Evolutionary conservation across 2,329 filamentous ascomycete species (phyloP).

Genomic region (Fusarium decemcellulare): DNA sequence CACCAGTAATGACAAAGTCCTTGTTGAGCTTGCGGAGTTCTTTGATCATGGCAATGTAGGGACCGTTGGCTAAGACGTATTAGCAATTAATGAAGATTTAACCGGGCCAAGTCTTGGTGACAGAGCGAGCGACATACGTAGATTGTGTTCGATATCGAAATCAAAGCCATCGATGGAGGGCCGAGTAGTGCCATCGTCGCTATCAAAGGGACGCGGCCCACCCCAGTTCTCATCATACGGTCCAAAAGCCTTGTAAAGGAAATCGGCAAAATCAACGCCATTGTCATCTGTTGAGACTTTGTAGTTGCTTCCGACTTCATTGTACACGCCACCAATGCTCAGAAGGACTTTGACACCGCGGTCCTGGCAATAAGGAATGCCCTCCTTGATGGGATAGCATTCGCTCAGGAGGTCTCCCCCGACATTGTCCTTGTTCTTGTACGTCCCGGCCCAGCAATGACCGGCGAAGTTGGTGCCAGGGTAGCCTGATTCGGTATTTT

Average conservation of each 20-base stretch:
- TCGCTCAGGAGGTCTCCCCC: constrained; percentile 51
- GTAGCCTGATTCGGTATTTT: constrained; percentile 52
- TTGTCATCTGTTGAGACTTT: constrained; percentile 48
- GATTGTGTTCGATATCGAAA: constrained; percentile 56
- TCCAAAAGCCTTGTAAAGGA: constrained; percentile 57
- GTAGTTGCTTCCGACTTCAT: constrained; percentile 50
- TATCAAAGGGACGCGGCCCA: constrained; percentile 58
- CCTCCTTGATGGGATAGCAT: constrained; percentile 54
- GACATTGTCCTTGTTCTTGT: constrained; percentile 40
- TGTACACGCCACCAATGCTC: constrained; percentile 56
- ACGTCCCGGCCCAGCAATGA: constrained; percentile 53
- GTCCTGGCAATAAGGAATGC: constrained; percentile 58
- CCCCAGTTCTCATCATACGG: constrained; percentile 50
- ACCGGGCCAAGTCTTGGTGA: not conserved
- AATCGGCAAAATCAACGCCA: constrained; percentile 55
- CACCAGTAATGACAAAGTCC: constrained; percentile 57
- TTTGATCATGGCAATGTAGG: constrained; percentile 57
- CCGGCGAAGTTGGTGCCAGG: constrained; percentile 58
- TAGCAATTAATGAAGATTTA: not conserved
- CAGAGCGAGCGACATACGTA: constrained; percentile 45
- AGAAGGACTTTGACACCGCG: constrained; percentile 60
- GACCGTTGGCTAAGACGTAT: constrained; percentile 48
- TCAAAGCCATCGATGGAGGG: constrained; percentile 59
- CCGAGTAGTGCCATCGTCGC: constrained; percentile 38
- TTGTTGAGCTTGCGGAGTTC: constrained; percentile 51